A percentile compares a stretch with the other conserved stretches of the same genome.
phyloP scores from a whole-genome alignment of 176 grass and related monocot species.

The Oryza meridionalis region DNA sequence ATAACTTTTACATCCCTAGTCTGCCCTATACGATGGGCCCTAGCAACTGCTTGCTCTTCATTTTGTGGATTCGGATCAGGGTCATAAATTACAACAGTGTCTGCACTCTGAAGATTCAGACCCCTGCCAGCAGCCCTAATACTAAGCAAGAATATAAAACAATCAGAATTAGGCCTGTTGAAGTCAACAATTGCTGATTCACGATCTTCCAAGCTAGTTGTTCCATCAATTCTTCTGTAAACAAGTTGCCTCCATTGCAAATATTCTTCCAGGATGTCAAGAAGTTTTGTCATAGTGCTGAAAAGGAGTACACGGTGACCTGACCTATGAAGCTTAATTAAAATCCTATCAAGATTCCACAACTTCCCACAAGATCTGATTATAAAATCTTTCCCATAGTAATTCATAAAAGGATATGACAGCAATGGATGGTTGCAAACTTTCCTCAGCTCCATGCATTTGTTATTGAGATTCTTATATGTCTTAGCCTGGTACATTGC shows the following conservation, averaged over 20 bases:
- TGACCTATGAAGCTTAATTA: slow-evolving; percentile 88
- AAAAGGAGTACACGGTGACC: slow-evolving; percentile 97
- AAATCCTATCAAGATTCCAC: slow-evolving; percentile 98
- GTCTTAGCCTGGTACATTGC: slow-evolving; percentile 85
- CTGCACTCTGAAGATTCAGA: slow-evolving; percentile 98
- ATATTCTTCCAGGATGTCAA: slow-evolving; percentile 98
- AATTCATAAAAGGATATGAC: slow-evolving; percentile 79
- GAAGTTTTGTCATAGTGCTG: slow-evolving; percentile 99
- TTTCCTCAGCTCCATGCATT: slow-evolving; percentile 99
- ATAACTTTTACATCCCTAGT: slow-evolving; percentile 99
- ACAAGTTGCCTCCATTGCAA: slow-evolving; percentile 85
- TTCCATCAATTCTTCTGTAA: slow-evolving; percentile 95
- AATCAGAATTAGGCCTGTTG: slow-evolving; percentile 88
- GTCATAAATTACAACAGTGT: slow-evolving; percentile 99
- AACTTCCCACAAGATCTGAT: slow-evolving; percentile 97
- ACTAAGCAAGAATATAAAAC: slow-evolving; percentile 99
- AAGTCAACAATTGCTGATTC: slow-evolving; percentile 96
- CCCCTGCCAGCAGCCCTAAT: slow-evolving; percentile 98
- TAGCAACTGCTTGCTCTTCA: slow-evolving; percentile 97
- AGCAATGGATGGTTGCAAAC: slow-evolving; percentile 96
- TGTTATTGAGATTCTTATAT: slow-evolving; percentile 96
- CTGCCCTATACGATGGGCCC: slow-evolving; percentile 98
- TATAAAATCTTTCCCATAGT: slow-evolving; percentile 80
- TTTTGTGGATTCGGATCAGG: slow-evolving; percentile 99
- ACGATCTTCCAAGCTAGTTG: slow-evolving; percentile 96